These are phyloP conservation scores for Fonsecaea nubica DNA, from an alignment of 2,329 filamentous ascomycete species.

Conservation along the genomic window DNA sequence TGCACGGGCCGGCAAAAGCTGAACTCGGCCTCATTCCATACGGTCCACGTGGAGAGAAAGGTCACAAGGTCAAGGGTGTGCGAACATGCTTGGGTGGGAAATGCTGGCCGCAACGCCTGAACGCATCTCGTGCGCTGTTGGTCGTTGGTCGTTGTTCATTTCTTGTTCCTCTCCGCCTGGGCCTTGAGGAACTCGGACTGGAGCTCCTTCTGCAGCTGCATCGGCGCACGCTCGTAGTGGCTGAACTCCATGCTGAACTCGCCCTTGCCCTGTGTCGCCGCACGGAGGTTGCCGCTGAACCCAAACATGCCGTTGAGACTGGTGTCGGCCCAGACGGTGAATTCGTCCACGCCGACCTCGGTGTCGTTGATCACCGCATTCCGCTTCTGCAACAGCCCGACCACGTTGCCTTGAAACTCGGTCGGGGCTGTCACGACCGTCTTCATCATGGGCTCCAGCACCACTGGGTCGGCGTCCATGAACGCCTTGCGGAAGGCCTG, in stretches of 20 bases:
- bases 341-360: constrained; percentile 91
- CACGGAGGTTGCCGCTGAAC: constrained; percentile 87
- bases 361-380: constrained; percentile 95
- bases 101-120: background rate
- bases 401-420: constrained; percentile 96
- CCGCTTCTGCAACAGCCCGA: constrained; percentile 95
- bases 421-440: constrained; percentile 93
- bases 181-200: constrained; percentile 72
- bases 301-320: constrained; percentile 98
- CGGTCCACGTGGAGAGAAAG: background rate
- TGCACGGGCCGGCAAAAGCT: background rate
- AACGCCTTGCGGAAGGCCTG: constrained; percentile 97
- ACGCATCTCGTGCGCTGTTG: background rate
- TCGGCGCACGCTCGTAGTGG: constrained; percentile 86
- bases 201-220: constrained; percentile 83
- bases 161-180: constrained; percentile 69
- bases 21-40: background rate
- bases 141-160: constrained; percentile 47
- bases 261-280: constrained; percentile 95
- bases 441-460: constrained; percentile 98
- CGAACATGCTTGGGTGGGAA: constrained; percentile 1
- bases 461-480: constrained; percentile 75
- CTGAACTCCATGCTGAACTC: constrained; percentile 99
- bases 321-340: constrained; percentile 89
- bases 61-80: background rate